Evolutionary conservation across 768 basidiomycete species (phyloP), one percentile per base, ranked within the genome.

Genomic region (Mycena amicta): DNA sequence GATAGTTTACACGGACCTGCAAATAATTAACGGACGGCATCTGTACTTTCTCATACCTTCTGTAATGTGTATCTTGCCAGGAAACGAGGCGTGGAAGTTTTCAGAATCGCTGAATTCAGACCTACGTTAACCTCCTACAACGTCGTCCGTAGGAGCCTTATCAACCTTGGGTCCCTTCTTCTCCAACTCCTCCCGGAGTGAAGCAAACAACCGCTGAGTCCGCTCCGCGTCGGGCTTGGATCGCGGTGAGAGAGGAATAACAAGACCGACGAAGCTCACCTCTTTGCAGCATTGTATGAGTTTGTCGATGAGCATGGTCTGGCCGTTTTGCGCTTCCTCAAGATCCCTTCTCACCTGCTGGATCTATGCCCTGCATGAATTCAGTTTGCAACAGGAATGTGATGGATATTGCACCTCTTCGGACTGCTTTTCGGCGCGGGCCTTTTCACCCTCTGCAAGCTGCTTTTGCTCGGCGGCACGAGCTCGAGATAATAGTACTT

Each of bases 401-500:
- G 46, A 63, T 65, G 60, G 66, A 50, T 63, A 61, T 67, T 80
- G 66, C 73, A 89, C 91, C 83, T 93, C 90, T 61, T 90, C 87
- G 49, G 93, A 90, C 25, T 76, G 74, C 67, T 81, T 90, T 55
- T 86, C 86, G 13, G 86, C 84, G 40, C 87, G 82, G 49, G 70
- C 64, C 70, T 85, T 90, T 72, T 93, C 90, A 51, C 84, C 83
- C 49, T 93, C 89, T 15, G 87, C 87, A 46, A 93, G 77, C 65
- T 92, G 89, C 71, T 89, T 90, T 71, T 93, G 90, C 67, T 94
- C 93, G 11, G 92, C 91, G 25, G 90, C 88, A 71, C 92, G 87
- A 41, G 93, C 93, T 29, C 92, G 85, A 49, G 93, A 92, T 16
- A 95, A 79, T 20, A 95, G 74, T 16, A 95, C 90, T 69, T 95